These are phyloP conservation scores for Cicer judaicum DNA, from an alignment of 306 rosid species.

Conservation along the genomic window DNA sequence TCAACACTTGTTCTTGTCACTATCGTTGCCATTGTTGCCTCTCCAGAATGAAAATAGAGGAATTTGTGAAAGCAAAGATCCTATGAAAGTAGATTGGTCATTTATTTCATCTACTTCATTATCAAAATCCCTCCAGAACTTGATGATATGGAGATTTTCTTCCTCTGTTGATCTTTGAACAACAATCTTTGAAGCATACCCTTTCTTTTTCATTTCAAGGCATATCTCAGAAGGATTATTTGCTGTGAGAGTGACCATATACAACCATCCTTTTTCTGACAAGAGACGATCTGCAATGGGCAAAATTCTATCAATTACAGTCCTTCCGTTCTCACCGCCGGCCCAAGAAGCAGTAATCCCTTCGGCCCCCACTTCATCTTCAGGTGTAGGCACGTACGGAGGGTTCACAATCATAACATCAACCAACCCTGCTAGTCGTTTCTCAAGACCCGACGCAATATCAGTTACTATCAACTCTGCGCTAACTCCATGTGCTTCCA, in stretches of 20 bases:
- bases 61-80: slow-evolving; percentile 56
- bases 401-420: slow-evolving; percentile 96
- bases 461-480: slow-evolving; percentile 80
- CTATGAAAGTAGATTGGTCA: slow-evolving; percentile 50
- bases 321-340: slow-evolving; percentile 92
- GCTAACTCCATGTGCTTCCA: slow-evolving; percentile 84
- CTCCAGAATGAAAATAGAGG: slow-evolving; percentile 50
- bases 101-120: slow-evolving; percentile 34
- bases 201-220: slow-evolving; percentile 72
- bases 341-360: slow-evolving; percentile 93
- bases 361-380: slow-evolving; percentile 82
- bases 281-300: slow-evolving; percentile 74
- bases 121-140: slow-evolving; percentile 82
- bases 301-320: slow-evolving; percentile 78
- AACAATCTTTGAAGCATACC: slow-evolving; percentile 80
- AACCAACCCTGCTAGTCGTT: slow-evolving; percentile 75
- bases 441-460: slow-evolving; percentile 78
- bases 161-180: slow-evolving; percentile 92
- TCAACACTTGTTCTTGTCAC: slow-evolving; percentile 41
- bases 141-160: slow-evolving; percentile 87
- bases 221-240: slow-evolving; percentile 85
- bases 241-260: slow-evolving; percentile 81
- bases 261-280: slow-evolving; percentile 90
- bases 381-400: slow-evolving; percentile 97
- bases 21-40: slow-evolving; percentile 45